These are phyloP conservation scores for Wallacemonas sp. DNA, from an alignment of 208 protist species.

Conservation along the genomic window DNA sequence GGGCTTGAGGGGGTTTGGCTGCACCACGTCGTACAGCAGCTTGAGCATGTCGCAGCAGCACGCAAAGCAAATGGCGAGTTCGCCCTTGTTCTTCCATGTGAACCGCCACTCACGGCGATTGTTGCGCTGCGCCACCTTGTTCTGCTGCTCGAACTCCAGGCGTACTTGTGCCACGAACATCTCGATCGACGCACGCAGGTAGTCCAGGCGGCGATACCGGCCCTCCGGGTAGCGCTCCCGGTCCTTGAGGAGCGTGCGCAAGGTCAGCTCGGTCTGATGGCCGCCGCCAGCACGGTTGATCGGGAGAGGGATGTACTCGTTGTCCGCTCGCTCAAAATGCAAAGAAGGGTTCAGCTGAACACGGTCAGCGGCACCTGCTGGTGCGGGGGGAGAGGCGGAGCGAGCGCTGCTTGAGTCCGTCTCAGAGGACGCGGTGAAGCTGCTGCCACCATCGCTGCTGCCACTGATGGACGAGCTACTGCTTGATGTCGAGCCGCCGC, in stretches of 20 bases:
- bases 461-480: slow-evolving; percentile 28
- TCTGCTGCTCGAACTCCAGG: slow-evolving; percentile 66
- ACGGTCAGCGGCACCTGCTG: slow-evolving; percentile 13
- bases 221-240: slow-evolving; percentile 62
- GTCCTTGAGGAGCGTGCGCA: slow-evolving; percentile 51
- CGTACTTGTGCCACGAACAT: slow-evolving; percentile 76
- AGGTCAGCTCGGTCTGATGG: slow-evolving; percentile 25
- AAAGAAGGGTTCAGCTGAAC: slow-evolving; percentile 69
- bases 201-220: slow-evolving; percentile 73
- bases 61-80: slow-evolving; percentile 86
- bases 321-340: slow-evolving; percentile 65
- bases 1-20: slow-evolving; percentile 54
- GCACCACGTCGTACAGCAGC: slow-evolving; percentile 67
- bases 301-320: slow-evolving; percentile 71
- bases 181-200: slow-evolving; percentile 75
- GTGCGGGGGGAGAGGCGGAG: background rate
- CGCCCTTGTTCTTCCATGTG: slow-evolving; percentile 82
- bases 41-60: slow-evolving; percentile 86
- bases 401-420: slow-evolving; percentile 23
- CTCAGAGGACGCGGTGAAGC: slow-evolving; percentile 22
- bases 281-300: slow-evolving; percentile 18
- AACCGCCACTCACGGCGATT: slow-evolving; percentile 48
- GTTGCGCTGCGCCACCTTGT: slow-evolving; percentile 34
- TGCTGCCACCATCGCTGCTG: slow-evolving; percentile 28
- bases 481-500: background rate